Percentiles rank a stretch among this genome's conserved stretches.
These are phyloP conservation scores for Phytophthora macrochlamydospora DNA, from an alignment of 352 stramenopile genomes.

Conservation along the genomic window DNA sequence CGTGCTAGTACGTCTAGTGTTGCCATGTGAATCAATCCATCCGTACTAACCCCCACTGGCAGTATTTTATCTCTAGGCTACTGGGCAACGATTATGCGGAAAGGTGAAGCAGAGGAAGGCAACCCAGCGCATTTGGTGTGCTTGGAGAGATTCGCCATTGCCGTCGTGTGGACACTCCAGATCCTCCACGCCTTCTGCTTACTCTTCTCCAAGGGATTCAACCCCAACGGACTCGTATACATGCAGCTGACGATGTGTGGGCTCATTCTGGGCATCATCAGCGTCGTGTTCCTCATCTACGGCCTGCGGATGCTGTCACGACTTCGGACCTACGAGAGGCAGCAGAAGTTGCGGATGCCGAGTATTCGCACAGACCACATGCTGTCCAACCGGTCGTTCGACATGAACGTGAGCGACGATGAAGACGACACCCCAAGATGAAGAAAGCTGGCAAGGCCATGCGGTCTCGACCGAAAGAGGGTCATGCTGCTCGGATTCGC, in stretches of 20 bases:
- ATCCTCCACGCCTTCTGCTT: constrained; percentile 19
- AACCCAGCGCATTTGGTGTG: constrained; percentile 19
- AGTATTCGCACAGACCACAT: constrained; percentile 7
- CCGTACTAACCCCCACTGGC: neutral
- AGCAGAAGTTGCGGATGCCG: constrained; percentile 21
- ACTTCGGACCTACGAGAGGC: constrained; percentile 12
- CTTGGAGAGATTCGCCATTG: constrained; percentile 21
- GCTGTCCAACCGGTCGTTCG: constrained; percentile 9
- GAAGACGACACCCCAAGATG: constrained; percentile 25
- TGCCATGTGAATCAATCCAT: neutral
- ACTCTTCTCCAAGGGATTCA: constrained; percentile 28
- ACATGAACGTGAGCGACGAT: constrained; percentile 12
- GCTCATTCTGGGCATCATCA: constrained; percentile 18
- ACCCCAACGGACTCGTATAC: constrained; percentile 1
- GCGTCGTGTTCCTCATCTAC: constrained; percentile 15
- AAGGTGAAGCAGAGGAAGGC: constrained; percentile 19
- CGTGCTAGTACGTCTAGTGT: constrained; percentile 17
- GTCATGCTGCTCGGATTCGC: constrained; percentile 34
- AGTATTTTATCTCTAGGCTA: constrained; percentile 51
- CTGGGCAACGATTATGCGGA: constrained; percentile 52
- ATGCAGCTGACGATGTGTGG: constrained; percentile 10
- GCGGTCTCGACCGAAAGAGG: constrained; percentile 1
- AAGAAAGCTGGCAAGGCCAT: constrained; percentile 17
- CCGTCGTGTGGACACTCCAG: constrained; percentile 34
- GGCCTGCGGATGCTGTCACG: constrained; percentile 14